Conservation (phyloP, 2,329 filamentous ascomycete genomes). For the Fusarium sp. region DNA sequence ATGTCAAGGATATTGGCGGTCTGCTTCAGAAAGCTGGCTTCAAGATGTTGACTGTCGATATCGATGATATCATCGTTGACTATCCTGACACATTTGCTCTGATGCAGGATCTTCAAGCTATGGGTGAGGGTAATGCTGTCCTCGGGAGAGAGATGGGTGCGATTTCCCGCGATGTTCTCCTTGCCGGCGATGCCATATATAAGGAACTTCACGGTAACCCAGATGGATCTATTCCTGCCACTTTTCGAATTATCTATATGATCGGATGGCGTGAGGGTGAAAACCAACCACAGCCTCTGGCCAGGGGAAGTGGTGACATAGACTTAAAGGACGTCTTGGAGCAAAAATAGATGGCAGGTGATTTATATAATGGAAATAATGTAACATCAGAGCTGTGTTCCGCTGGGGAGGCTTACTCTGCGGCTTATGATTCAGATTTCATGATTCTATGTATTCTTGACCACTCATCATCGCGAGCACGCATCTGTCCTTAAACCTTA, state of each 20-base stretch:
- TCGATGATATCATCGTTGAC: constrained; percentile 97
- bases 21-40: constrained; percentile 89
- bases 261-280: constrained; percentile 95
- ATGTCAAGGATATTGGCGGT: constrained; percentile 91
- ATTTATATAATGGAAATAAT: constrained; percentile 26
- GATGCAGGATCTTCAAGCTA: constrained; percentile 94
- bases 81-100: constrained; percentile 90
- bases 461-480: constrained; percentile 22
- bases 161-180: constrained; percentile 83
- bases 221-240: constrained; percentile 83
- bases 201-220: constrained; percentile 85
- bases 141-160: constrained; percentile 84
- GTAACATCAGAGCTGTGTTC: constrained; percentile 18
- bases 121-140: constrained; percentile 95
- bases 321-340: constrained; percentile 86
- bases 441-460: constrained; percentile 39
- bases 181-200: constrained; percentile 92
- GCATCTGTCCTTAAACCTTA: constrained; percentile 64
- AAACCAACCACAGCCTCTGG: constrained; percentile 81
- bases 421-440: constrained; percentile 22
- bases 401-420: not conserved
- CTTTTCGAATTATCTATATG: constrained; percentile 97
- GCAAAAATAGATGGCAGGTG: constrained; percentile 52
- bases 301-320: constrained; percentile 85
- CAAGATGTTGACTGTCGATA: constrained; percentile 94